These are phyloP conservation scores for Moesziomyces globuligerus DNA, from an alignment of 1,284 basidiomycete genomes.

Conservation along the genomic window DNA sequence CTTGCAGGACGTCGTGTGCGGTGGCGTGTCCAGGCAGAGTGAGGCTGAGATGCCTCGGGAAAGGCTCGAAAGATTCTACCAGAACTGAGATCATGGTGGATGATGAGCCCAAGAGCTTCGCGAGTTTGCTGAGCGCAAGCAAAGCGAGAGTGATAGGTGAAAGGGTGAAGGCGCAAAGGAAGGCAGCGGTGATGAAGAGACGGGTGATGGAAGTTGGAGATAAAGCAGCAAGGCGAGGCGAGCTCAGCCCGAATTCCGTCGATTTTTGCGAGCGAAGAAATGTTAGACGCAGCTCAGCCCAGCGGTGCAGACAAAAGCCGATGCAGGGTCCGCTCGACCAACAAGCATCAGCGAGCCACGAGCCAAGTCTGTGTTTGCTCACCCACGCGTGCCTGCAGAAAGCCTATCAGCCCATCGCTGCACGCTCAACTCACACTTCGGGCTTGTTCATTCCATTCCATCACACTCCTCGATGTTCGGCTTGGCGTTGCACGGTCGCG, in stretches of 20 bases:
- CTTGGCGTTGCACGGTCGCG: too few species aligned
- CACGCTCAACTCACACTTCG: too few species aligned
- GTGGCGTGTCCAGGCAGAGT: constrained; percentile 32
- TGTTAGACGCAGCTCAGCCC: background rate
- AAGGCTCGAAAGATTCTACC: constrained; percentile 42
- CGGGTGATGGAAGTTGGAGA: background rate
- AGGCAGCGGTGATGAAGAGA: background rate
- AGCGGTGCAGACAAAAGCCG: constrained; percentile 7
- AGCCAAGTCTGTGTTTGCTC: too few species aligned
- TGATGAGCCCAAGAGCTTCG: too few species aligned
- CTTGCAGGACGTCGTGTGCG: constrained; percentile 28
- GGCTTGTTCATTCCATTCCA: too few species aligned
- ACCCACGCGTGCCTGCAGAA: too few species aligned
- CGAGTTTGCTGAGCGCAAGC: too few species aligned
- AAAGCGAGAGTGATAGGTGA: too few species aligned
- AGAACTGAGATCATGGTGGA: constrained; percentile 28
- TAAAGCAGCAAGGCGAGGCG: background rate
- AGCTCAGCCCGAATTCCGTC: background rate
- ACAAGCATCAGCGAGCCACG: constrained; percentile 3
- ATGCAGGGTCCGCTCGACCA: constrained; percentile 31
- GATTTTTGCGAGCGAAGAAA: background rate
- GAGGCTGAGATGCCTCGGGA: constrained; percentile 43
- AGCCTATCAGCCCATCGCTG: too few species aligned
- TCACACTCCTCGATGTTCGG: too few species aligned
- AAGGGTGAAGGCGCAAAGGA: background rate